Evolutionary conservation across 148 eudicot species (phyloP).

Genomic region (Amaranthus palmeri): DNA sequence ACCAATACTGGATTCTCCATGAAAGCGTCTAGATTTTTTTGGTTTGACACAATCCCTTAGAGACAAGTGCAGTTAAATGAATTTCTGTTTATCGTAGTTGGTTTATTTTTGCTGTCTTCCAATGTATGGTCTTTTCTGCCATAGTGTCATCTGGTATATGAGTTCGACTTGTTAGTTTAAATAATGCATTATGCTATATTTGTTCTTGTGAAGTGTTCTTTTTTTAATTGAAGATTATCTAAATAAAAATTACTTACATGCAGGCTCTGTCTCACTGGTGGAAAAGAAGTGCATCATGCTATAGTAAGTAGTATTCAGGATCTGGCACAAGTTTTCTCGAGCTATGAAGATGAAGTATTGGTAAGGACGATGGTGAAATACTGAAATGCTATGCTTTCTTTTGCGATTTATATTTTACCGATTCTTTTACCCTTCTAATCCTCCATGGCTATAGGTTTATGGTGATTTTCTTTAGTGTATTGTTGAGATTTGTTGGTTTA

Average conservation of each 20-base stretch:
- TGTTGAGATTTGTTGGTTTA: background rate
- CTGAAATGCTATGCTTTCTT: background rate
- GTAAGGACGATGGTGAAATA: constrained; percentile 32
- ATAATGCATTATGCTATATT: background rate
- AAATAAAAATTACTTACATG: constrained; percentile 15
- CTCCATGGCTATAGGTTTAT: background rate
- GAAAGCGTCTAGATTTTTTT: too few relatives aligned
- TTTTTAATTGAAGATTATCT: background rate
- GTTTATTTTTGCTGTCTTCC: background rate
- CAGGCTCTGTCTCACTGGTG: constrained; percentile 95
- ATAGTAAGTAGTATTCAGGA: constrained; percentile 95
- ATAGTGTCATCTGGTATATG: background rate
- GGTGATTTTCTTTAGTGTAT: background rate
- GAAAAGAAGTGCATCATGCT: constrained; percentile 91
- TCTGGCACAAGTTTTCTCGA: constrained; percentile 78
- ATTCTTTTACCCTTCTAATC: background rate
- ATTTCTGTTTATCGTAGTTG: background rate
- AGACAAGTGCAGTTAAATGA: background rate
- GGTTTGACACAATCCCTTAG: too few relatives aligned
- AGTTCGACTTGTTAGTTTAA: background rate
- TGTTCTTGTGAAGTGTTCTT: background rate
- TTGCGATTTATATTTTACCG: background rate
- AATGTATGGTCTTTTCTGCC: background rate
- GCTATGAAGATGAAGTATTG: constrained; percentile 93
- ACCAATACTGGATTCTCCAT: too few relatives aligned